Conservation (phyloP, 1,284 basidiomycete genomes). For the Naganishia sp. region DNA sequence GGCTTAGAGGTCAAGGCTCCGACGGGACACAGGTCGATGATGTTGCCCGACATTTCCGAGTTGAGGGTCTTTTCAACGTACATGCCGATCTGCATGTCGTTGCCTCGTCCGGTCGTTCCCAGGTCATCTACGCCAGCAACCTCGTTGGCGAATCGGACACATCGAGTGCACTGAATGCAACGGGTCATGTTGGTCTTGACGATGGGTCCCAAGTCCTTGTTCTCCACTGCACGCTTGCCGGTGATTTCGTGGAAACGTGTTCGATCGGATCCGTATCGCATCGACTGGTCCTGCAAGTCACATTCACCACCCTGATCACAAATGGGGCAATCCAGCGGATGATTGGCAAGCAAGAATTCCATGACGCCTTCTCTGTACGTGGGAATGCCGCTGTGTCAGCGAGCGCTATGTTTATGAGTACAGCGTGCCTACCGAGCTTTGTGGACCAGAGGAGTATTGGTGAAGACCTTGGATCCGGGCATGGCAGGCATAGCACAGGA, state of each 20-base stretch:
- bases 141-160: constrained; percentile 98
- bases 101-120: constrained; percentile 94
- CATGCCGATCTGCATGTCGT: constrained; percentile 98
- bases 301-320: constrained; percentile 99
- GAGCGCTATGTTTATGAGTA: too few relatives aligned
- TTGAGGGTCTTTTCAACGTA: constrained; percentile 98
- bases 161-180: constrained; percentile 99
- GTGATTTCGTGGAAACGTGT: constrained; percentile 97
- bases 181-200: constrained; percentile 99
- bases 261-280: constrained; percentile 98
- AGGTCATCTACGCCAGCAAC: constrained; percentile 98
- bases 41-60: constrained; percentile 95
- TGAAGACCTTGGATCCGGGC: constrained; percentile 94
- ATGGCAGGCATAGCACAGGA: constrained; percentile 93
- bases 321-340: constrained; percentile 96
- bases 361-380: constrained; percentile 86
- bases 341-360: constrained; percentile 97
- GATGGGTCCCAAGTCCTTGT: constrained; percentile 96
- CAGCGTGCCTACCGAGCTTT: constrained; percentile 71
- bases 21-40: constrained; percentile 92
- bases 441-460: constrained; percentile 91
- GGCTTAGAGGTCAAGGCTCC: constrained; percentile 98
- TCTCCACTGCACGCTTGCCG: constrained; percentile 96
- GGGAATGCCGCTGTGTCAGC: neutral
- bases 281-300: constrained; percentile 98